Conservation (phyloP, 1,284 basidiomycete species). For the Irpex rosettiformis region DNA sequence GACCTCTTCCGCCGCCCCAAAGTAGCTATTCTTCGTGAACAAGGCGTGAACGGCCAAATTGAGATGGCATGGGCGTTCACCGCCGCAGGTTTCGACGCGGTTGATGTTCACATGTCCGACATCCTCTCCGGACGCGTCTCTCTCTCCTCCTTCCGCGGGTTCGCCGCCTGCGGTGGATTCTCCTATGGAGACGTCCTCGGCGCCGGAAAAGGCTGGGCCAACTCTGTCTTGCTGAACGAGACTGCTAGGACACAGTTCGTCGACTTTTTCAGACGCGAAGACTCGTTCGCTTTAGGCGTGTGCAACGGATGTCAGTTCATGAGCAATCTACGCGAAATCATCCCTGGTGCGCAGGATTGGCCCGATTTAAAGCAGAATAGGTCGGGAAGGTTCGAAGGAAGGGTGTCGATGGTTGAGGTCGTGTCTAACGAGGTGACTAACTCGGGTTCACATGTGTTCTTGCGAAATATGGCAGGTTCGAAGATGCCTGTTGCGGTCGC, state of each 20-base stretch:
- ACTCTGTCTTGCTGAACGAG: slow-evolving; percentile 84
- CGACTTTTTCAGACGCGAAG: slow-evolving; percentile 75
- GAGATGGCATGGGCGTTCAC: slow-evolving; percentile 99
- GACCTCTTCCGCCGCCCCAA: slow-evolving; percentile 61
- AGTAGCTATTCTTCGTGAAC: slow-evolving; percentile 95
- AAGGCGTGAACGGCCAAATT: slow-evolving; percentile 97
- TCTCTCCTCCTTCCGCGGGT: slow-evolving; percentile 74
- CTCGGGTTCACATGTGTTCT: slow-evolving; percentile 69
- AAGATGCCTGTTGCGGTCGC: slow-evolving; percentile 91
- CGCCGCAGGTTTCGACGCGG: slow-evolving; percentile 88
- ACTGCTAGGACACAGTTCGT: slow-evolving; percentile 74
- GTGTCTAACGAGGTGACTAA: slow-evolving; percentile 51
- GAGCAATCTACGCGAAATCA: slow-evolving; percentile 80
- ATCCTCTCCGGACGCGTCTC: slow-evolving; percentile 72
- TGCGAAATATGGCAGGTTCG: slow-evolving; percentile 85
- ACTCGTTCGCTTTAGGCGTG: slow-evolving; percentile 91
- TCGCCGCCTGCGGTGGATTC: slow-evolving; percentile 97
- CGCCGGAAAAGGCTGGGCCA: slow-evolving; percentile 97
- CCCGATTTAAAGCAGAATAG: slow-evolving; percentile 90
- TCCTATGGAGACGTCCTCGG: slow-evolving; percentile 98
- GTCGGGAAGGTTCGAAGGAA: slow-evolving; percentile 89
- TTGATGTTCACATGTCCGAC: slow-evolving; percentile 99
- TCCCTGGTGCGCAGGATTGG: slow-evolving; percentile 87
- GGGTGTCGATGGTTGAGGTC: slow-evolving; percentile 81
- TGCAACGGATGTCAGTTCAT: slow-evolving; percentile 99